Conservation (phyloP, 176 grass and related monocot species). For the Elymus sibiricus region DNA sequence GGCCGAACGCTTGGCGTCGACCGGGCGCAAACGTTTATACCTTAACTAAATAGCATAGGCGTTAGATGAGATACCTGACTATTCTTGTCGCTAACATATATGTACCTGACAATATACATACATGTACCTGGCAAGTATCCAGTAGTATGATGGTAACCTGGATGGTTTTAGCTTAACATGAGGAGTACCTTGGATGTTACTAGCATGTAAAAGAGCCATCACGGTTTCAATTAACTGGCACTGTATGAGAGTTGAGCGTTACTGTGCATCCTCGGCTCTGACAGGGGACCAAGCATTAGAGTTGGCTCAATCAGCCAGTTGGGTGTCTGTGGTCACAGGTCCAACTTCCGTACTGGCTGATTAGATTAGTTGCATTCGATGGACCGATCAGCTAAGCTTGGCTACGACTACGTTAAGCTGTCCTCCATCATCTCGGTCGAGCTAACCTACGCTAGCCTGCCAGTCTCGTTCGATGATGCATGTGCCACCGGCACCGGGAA, state of each 20-base stretch:
- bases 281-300: constrained; percentile 28
- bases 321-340: constrained; percentile 33
- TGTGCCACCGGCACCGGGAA: not conserved
- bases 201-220: not conserved
- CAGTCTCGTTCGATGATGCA: not conserved
- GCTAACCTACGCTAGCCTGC: not conserved
- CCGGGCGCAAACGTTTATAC: no score
- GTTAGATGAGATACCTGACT: no score
- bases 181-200: not conserved
- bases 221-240: not conserved
- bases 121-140: no score
- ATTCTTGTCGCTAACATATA: no score
- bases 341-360: not conserved
- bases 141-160: no score
- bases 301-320: constrained; percentile 21
- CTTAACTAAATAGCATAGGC: no score
- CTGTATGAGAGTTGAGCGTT: constrained; percentile 23
- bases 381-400: not conserved
- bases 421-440: not conserved
- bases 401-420: constrained; percentile 14
- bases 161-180: not conserved
- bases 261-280: constrained; percentile 7
- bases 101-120: no score
- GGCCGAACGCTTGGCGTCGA: no score
- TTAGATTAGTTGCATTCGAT: constrained; percentile 19